Percentiles rank a stretch among this genome's conserved stretches.
Conservation (phyloP, 495 filamentous ascomycete species). For the Aspergillus heteromorphus region DNA sequence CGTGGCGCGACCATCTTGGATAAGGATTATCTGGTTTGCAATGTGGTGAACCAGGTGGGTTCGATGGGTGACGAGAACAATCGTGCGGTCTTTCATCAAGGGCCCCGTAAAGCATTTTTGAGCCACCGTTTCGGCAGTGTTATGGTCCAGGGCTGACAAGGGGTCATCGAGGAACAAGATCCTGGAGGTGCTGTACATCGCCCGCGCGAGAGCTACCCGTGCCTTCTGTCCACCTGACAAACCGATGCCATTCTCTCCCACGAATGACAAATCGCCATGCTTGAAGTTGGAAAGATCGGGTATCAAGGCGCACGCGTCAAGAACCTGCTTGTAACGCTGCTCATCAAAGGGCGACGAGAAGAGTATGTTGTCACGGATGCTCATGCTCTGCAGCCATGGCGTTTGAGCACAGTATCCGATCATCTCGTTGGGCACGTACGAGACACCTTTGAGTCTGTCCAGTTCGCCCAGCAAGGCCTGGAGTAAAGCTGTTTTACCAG, state of each 20-base stretch:
- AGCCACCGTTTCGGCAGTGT: conserved; percentile 69
- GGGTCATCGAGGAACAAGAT: conserved; percentile 67
- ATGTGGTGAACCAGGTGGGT: conserved; percentile 59
- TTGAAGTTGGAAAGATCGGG: conserved; percentile 59
- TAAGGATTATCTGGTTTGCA: conserved; percentile 63
- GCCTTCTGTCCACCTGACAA: conserved; percentile 69
- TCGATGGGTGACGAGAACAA: conserved; percentile 76
- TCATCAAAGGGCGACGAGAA: conserved; percentile 70
- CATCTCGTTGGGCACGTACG: conserved; percentile 57
- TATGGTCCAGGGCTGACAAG: conserved; percentile 64
- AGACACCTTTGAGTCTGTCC: conserved; percentile 56
- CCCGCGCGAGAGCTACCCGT: conserved; percentile 62
- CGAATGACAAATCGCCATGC: conserved; percentile 62
- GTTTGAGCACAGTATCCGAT: conserved; percentile 79
- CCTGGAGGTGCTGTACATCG: conserved; percentile 61
- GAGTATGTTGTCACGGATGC: conserved; percentile 77
- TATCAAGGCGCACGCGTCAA: conserved; percentile 59
- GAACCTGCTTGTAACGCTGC: conserved; percentile 50
- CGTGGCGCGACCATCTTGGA: conserved; percentile 50
- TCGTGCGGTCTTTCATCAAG: conserved; percentile 54
- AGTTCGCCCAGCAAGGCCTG: conserved; percentile 77
- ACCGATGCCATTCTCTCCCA: conserved; percentile 65
- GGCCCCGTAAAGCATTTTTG: conserved; percentile 60
- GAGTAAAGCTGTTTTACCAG: conserved; percentile 76
- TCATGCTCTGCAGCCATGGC: conserved; percentile 91